phyloP scores from a whole-genome alignment of 192 early-diverging fungal genomes.

The Umbelopsis sp. region DNA sequence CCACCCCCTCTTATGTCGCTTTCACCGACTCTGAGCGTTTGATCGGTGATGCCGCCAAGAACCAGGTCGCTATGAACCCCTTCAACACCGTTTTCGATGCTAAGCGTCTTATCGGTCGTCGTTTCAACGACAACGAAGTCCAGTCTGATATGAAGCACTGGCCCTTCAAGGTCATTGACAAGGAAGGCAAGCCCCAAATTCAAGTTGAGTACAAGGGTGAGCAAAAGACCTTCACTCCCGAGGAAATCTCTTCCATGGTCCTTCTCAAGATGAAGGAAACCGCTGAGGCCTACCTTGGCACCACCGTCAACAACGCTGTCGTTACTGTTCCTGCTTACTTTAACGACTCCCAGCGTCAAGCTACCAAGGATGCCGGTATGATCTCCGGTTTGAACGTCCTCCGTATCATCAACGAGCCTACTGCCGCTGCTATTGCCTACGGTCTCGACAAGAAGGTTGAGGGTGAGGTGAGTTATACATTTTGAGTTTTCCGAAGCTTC shows the following conservation, averaged over 20 bases:
- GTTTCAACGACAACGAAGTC: constrained; percentile 88
- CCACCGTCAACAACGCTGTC: constrained; percentile 79
- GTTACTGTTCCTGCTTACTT: constrained; percentile 97
- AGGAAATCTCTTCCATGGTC: constrained; percentile 99
- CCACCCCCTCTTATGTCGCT: constrained; percentile 96
- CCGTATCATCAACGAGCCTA: constrained; percentile 98
- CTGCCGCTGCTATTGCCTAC: constrained; percentile 95
- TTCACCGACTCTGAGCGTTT: constrained; percentile 98
- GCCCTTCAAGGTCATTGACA: constrained; percentile 88
- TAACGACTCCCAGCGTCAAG: constrained; percentile 94
- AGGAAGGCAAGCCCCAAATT: constrained; percentile 83
- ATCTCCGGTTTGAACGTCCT: constrained; percentile 92
- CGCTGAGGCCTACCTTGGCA: constrained; percentile 84
- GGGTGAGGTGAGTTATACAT: constrained; percentile 94
- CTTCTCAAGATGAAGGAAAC: constrained; percentile 94
- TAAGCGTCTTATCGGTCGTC: constrained; percentile 91
- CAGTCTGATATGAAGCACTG: constrained; percentile 94
- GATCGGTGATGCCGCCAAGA: constrained; percentile 99
- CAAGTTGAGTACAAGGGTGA: constrained; percentile 86
- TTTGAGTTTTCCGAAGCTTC: constrained; percentile 79
- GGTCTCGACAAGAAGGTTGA: constrained; percentile 96
- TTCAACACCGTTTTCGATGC: constrained; percentile 92
- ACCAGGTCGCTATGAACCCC: constrained; percentile 90
- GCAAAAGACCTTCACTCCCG: constrained; percentile 83
- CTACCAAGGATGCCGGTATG: constrained; percentile 92